phyloP scores from a whole-genome alignment of 331 rosid species.

The Cydonia oblonga region DNA sequence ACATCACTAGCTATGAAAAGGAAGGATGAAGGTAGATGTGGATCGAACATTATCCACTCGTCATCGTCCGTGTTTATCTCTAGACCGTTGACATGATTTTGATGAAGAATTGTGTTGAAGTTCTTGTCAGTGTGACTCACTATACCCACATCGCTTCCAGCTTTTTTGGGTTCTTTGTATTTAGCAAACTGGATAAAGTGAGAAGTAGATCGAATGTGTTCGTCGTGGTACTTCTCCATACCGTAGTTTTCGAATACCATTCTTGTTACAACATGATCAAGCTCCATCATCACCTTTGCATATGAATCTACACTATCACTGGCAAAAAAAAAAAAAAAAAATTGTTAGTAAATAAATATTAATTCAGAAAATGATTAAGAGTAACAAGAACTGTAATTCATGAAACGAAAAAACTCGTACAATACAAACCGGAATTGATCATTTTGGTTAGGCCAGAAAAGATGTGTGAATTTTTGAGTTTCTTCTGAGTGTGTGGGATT shows the following conservation, averaged over 20 bases:
- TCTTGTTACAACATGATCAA: background rate
- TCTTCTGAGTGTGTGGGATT: too few relatives aligned
- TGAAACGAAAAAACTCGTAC: too few relatives aligned
- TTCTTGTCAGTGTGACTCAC: background rate
- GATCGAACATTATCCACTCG: background rate
- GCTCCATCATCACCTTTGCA: background rate
- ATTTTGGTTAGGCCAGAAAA: too few relatives aligned
- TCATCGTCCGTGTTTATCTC: background rate
- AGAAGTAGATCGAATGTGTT: too few relatives aligned
- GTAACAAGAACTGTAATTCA: too few relatives aligned
- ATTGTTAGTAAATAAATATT: too few relatives aligned
- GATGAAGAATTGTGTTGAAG: background rate
- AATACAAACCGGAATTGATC: too few relatives aligned
- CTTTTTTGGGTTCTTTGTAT: background rate
- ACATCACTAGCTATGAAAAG: background rate
- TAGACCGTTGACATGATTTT: background rate
- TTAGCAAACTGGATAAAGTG: background rate
- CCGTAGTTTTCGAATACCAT: too few relatives aligned
- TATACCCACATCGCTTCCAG: background rate
- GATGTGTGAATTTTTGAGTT: too few relatives aligned
- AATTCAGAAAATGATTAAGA: too few relatives aligned
- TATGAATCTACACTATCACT: background rate
- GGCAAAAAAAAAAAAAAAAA: too few relatives aligned
- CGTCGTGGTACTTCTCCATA: too few relatives aligned
- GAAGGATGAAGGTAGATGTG: background rate